These are phyloP conservation scores for Vanilla planifolia DNA, from an alignment of 106 monocot genomes.

Conservation along the genomic window DNA sequence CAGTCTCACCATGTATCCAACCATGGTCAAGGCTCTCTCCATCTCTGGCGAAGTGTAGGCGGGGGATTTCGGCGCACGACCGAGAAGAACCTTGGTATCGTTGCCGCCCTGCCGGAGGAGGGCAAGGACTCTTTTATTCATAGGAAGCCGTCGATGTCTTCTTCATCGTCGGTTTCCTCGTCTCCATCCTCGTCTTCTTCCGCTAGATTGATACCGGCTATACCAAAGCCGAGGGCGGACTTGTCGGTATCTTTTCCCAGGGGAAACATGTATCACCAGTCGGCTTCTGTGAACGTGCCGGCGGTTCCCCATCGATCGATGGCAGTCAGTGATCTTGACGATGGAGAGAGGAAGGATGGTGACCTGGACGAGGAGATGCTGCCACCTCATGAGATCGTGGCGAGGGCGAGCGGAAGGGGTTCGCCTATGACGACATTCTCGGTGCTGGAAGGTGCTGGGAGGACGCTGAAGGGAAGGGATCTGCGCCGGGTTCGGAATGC, in stretches of 20 bases:
- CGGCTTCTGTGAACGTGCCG: conserved; percentile 68
- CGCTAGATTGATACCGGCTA: conserved; percentile 36
- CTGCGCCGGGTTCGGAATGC: conserved; percentile 70
- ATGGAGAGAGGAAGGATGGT: conserved; percentile 11
- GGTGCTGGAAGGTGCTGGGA: conserved; percentile 73
- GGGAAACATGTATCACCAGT: conserved; percentile 38
- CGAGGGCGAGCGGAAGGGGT: conserved; percentile 37
- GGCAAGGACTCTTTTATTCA: conserved; percentile 17
- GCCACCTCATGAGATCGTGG: conserved; percentile 85
- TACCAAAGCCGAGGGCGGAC: conserved; percentile 36
- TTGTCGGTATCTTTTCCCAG: conserved; percentile 6
- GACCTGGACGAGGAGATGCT: conserved; percentile 54
- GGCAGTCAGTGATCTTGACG: conserved; percentile 3
- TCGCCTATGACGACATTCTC: conserved; percentile 81
- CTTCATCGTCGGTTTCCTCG: conserved; percentile 9
- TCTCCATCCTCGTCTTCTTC: conserved; percentile 23
- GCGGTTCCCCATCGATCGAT: conserved; percentile 11
- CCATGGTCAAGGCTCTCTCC: conserved; percentile 5
- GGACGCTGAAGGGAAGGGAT: conserved; percentile 89
- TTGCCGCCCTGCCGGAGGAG: conserved; percentile 44
- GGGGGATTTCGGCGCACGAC: conserved; percentile 4
- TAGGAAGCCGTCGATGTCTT: conserved; percentile 18
- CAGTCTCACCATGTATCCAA: conserved; percentile 2
- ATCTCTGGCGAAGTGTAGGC: no score
- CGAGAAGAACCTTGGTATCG: conserved; percentile 38